Conservation (phyloP, 1,284 basidiomycete genomes). For the Ganoderma boninense region DNA sequence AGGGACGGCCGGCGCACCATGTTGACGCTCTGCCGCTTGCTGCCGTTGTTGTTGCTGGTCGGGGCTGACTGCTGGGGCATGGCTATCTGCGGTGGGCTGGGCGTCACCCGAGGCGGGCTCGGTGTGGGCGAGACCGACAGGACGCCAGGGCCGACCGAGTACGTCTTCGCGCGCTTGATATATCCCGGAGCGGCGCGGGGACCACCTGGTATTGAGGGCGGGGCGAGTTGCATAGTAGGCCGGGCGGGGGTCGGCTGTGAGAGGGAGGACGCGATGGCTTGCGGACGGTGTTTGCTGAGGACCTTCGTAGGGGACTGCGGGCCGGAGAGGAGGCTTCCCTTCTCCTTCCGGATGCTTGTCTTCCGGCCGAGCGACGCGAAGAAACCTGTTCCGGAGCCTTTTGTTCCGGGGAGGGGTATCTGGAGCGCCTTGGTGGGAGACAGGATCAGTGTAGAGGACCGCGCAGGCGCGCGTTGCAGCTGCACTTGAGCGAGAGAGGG, state of each 20-base stretch:
- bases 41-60: constrained; percentile 19
- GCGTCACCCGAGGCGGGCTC: constrained; percentile 31
- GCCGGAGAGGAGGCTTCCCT: constrained; percentile 31
- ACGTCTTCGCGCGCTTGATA: constrained; percentile 71
- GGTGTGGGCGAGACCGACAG: neutral
- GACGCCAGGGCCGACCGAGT: constrained; percentile 47
- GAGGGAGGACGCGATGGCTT: constrained; percentile 37
- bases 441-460: constrained; percentile 40
- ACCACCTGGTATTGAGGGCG: constrained; percentile 74
- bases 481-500: constrained; percentile 58
- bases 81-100: constrained; percentile 40
- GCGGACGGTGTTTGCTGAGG: constrained; percentile 52
- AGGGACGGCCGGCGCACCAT: constrained; percentile 59
- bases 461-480: constrained; percentile 34
- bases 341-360: constrained; percentile 61
- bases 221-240: constrained; percentile 47
- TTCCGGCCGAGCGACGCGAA: constrained; percentile 80
- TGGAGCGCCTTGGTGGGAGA: constrained; percentile 46
- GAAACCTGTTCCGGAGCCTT: constrained; percentile 62
- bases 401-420: constrained; percentile 40
- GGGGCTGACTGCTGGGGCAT: constrained; percentile 18
- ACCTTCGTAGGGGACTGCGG: constrained; percentile 46
- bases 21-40: constrained; percentile 52
- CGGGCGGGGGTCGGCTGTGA: constrained; percentile 39
- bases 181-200: constrained; percentile 76